These are phyloP conservation scores for Zanthoxylum bungeanum DNA, from an alignment of 345 rosid genomes.

Conservation along the genomic window DNA sequence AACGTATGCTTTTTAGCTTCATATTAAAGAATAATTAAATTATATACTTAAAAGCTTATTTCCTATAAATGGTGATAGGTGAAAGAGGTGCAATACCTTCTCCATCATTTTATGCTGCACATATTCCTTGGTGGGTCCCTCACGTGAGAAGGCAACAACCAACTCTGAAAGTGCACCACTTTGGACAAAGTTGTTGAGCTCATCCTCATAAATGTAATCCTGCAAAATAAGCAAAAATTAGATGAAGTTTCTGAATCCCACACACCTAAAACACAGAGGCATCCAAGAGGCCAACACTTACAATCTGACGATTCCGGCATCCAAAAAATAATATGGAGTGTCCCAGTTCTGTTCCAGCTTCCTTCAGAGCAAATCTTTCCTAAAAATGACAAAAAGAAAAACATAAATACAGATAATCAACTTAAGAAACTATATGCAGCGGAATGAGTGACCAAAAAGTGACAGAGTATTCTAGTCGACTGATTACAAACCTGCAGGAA, in stretches of 20 bases:
- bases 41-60: background rate
- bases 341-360: conserved; percentile 78
- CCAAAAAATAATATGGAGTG: conserved; percentile 82
- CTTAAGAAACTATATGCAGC: background rate
- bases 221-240: conserved; percentile 23
- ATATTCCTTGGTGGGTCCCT: conserved; percentile 90
- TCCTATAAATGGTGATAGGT: conserved; percentile 6
- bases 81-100: conserved; percentile 44
- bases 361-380: conserved; percentile 78
- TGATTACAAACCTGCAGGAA: conserved; percentile 87
- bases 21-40: background rate
- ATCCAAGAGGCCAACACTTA: conserved; percentile 22
- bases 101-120: conserved; percentile 90
- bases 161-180: conserved; percentile 77
- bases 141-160: conserved; percentile 89
- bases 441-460: background rate
- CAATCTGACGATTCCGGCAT: conserved; percentile 88
- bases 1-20: conserved; percentile 6
- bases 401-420: background rate
- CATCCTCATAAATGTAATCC: conserved; percentile 93
- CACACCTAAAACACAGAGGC: background rate
- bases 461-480: background rate
- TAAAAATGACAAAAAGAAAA: conserved; percentile 24
- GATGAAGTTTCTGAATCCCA: conserved; percentile 1
- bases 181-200: conserved; percentile 66